Percentiles rank a stretch among this genome's conserved stretches.
These are phyloP conservation scores for Collariella sp. DNA, from an alignment of 495 filamentous ascomycete genomes.

Conservation along the genomic window DNA sequence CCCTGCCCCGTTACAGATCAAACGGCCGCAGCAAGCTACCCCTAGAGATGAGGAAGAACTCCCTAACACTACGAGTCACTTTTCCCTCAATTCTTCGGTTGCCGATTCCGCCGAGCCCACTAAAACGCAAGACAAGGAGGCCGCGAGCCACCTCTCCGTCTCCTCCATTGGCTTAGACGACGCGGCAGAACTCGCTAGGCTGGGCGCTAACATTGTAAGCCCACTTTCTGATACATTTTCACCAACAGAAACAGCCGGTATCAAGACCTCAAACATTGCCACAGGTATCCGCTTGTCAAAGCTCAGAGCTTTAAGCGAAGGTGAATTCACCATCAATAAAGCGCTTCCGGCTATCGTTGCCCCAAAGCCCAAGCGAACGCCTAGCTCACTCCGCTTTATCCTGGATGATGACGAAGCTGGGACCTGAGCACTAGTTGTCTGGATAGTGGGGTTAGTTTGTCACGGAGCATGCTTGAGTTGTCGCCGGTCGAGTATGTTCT, in stretches of 20 bases:
- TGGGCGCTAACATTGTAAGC: background rate
- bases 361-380: background rate
- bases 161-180: background rate
- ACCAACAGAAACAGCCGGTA: background rate
- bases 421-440: too few relatives aligned
- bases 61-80: too few relatives aligned
- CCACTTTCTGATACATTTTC: background rate
- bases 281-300: background rate
- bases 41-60: too few relatives aligned
- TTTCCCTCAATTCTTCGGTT: too few relatives aligned
- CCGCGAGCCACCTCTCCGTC: slow-evolving; percentile 3
- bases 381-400: background rate
- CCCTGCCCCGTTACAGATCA: background rate
- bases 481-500: too few relatives aligned
- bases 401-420: background rate
- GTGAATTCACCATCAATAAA: background rate
- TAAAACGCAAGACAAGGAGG: background rate
- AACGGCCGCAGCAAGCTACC: too few relatives aligned
- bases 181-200: background rate
- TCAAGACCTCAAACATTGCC: background rate
- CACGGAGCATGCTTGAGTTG: too few relatives aligned
- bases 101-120: too few relatives aligned
- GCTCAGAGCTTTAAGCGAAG: background rate
- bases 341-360: background rate
- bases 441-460: too few relatives aligned